Evolutionary conservation across 176 grass and related monocot species (phyloP), one percentile per base, ranked within the genome.

Genomic region (Elymus sibiricus): DNA sequence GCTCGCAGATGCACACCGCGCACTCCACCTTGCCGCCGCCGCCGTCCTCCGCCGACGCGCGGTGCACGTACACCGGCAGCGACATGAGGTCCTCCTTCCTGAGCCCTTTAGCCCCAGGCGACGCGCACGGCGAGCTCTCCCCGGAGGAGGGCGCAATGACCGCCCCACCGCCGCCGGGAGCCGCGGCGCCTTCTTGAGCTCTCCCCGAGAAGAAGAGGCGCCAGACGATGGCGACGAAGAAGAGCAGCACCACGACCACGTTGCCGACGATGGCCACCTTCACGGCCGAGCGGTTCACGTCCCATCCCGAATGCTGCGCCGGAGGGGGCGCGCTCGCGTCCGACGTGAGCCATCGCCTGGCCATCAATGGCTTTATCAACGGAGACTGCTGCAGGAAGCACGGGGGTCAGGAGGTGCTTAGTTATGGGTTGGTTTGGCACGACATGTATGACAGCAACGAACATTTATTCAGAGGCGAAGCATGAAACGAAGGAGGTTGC

Each of bases 1-100:
- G 82, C 61, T 94, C 92, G 28, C 80, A 74, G 60, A 94, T 84
- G 90, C 89, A 94, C 59, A 94, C 87, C 15, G 64, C 87, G 74
- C 89, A 92, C 76, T 92, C 87, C 79, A 79, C 75, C 88, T 79
- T 64, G 39, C 65, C 46, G 46, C 46, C 79, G 37, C 64, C 79
- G 63, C 24, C 35, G n/a, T 70, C 64, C 74, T 63, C 58, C 25
- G 46, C 71, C 8, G 31, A 25, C 72, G 55, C 55, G 73, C 28
- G 19, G 78, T 89, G 86, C 21, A 94, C 80, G 90, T 81, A 94
- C 80, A 86, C 86, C 31, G 89, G 86, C 37, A 94, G 85, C 39
- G 82, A 70, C 42, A 60, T 79, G 28, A 91, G 78, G 53, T 87
- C 92, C 6, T 81, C 82, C 12, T 49, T 22, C 5, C 40, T 0